Percentiles rank a stretch among this genome's conserved stretches.
phyloP scores from a whole-genome alignment of 345 rosid species.

The Hypericum androsaemum region DNA sequence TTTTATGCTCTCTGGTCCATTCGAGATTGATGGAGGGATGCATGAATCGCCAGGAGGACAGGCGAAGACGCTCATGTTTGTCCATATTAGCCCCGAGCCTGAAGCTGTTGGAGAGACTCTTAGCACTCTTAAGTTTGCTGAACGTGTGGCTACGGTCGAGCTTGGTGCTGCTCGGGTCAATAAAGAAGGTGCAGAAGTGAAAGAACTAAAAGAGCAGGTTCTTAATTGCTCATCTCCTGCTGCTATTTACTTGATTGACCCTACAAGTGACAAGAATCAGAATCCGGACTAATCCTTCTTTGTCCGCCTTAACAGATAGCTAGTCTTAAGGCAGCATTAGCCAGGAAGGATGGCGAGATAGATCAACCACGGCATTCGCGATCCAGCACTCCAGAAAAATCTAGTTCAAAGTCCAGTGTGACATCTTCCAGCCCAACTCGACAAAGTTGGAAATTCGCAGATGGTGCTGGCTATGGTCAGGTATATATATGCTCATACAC shows the following conservation, averaged over 20 bases:
- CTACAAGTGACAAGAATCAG: neutral
- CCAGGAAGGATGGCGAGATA: conserved; percentile 20
- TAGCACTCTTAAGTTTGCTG: conserved; percentile 27
- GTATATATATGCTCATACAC: neutral
- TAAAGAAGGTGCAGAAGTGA: conserved; percentile 21
- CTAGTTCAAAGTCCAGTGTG: conserved; percentile 7
- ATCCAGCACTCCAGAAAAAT: conserved; percentile 24
- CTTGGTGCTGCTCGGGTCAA: conserved; percentile 31
- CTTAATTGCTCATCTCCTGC: neutral
- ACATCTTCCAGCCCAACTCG: conserved; percentile 10
- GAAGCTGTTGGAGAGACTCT: conserved; percentile 27
- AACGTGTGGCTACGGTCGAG: conserved; percentile 28
- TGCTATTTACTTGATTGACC: neutral
- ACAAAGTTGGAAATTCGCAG: conserved; percentile 14
- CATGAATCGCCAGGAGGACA: conserved; percentile 20
- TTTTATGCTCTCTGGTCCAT: neutral
- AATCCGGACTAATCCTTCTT: neutral
- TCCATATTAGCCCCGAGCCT: conserved; percentile 27
- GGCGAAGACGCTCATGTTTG: conserved; percentile 30
- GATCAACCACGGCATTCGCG: conserved; percentile 17
- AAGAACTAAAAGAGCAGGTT: conserved; percentile 32
- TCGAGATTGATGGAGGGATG: neutral
- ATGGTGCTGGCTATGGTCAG: conserved; percentile 6
- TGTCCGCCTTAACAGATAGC: conserved; percentile 15
- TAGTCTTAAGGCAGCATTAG: conserved; percentile 22